Evolutionary conservation across 352 stramenopile species (phyloP), one percentile per base, ranked within the genome.

Genomic region (Phytophthora pinifolia): DNA sequence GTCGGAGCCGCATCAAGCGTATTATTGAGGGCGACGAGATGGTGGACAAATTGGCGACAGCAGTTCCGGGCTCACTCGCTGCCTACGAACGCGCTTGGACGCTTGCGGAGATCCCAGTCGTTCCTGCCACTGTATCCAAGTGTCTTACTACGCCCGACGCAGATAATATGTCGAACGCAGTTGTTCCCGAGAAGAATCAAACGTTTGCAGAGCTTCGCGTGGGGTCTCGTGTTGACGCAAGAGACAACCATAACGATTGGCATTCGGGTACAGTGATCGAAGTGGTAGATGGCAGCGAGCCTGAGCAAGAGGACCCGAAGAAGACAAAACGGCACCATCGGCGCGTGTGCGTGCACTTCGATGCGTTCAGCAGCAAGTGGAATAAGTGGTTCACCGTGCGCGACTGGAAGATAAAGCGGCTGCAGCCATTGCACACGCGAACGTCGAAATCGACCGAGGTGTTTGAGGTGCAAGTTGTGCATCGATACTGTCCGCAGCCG

Each of bases 381-480:
- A 76, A 89, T 42, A 86, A 83, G 35, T 92, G 79, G 82, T 92
- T 85, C 49, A 70, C 67, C 1, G 46, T 45, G 6, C 43, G 58
- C 12, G 82, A 92, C 36, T 92, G 82, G 82, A 58, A 59, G 10
- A 60, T 81, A 14, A 65, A 75, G 25, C 71, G 74, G n/a, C 45
- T 92, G 13, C 35, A 72, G 17, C 74, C 77, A 4, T 47, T 84
- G 15, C 52, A 81, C 25, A 71, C 68, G 15, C 59, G 55, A 10
- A 80, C 65, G 13, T 76, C 70, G 1, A 77, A 49, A 9, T 43
- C 55, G 22, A 78, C 68, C 3, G 77, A 89, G 43, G 79, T 92
- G 3, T 89, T 89, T 54, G 82, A 92, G 50, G 82, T 89, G 0
- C 82, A 92, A 67, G 79, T 92, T 12, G 74, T 89, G 1, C 79